Percentiles rank a stretch among this genome's conserved stretches.
Evolutionary conservation across 1,284 basidiomycete genomes (phyloP).

Genomic region (Mycena sp.): DNA sequence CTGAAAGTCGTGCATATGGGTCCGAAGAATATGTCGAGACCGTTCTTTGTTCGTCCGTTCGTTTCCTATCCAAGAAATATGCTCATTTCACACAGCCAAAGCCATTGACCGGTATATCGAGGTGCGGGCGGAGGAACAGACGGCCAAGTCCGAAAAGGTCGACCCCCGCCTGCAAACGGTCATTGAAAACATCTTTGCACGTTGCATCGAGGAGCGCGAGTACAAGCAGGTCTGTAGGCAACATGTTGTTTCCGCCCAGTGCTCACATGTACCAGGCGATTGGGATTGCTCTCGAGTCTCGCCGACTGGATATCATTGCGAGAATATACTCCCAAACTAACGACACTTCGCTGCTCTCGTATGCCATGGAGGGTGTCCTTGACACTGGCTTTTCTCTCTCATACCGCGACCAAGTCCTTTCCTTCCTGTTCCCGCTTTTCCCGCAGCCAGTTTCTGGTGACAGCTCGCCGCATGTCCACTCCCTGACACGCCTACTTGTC

Average conservation of each 20-base stretch:
- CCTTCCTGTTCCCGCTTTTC: conserved; percentile 87
- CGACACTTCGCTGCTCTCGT: conserved; percentile 84
- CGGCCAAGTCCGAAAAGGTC: conserved; percentile 63
- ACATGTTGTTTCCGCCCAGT: conserved; percentile 19
- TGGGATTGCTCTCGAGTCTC: conserved; percentile 92
- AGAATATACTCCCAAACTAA: conserved; percentile 77
- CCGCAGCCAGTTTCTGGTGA: conserved; percentile 73
- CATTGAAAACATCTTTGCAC: conserved; percentile 87
- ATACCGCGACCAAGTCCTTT: conserved; percentile 86
- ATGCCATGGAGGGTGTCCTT: conserved; percentile 90
- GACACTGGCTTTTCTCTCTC: conserved; percentile 84
- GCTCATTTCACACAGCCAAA: conserved; percentile 70
- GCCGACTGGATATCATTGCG: conserved; percentile 85
- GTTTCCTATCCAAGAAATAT: neutral
- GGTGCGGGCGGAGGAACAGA: conserved; percentile 63
- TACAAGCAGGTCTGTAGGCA: conserved; percentile 80
- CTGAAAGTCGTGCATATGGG: conserved; percentile 68
- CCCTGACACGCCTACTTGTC: conserved; percentile 88
- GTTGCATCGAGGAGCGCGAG: conserved; percentile 88
- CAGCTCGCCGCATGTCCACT: conserved; percentile 77
- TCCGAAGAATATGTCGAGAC: conserved; percentile 93
- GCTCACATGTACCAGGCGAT: conserved; percentile 70
- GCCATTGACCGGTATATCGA: conserved; percentile 93
- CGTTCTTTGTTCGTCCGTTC: conserved; percentile 78
- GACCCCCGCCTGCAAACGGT: conserved; percentile 83